Percentiles rank a stretch among this genome's conserved stretches.
Evolutionary conservation across 2,329 filamentous ascomycete species (phyloP).

Genomic region (Sarocladium brachiariae): DNA sequence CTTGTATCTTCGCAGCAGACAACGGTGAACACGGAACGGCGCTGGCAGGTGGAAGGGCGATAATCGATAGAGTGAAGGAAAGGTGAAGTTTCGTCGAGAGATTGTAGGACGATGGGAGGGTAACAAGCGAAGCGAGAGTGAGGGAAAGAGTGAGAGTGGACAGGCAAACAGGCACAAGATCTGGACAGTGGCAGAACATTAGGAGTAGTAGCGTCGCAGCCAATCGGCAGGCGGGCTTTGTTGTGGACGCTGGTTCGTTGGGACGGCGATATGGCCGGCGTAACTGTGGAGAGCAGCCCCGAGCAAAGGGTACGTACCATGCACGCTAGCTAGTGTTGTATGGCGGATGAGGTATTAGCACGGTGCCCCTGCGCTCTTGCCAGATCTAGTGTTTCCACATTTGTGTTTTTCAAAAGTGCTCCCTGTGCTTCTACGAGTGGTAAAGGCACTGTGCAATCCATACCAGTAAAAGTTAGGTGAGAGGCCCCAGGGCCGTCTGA

Average conservation of each 20-base stretch:
- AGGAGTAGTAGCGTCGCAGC: constrained; percentile 13
- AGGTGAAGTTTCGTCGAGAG: not conserved
- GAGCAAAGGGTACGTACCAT: constrained; percentile 10
- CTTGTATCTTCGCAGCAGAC: not conserved
- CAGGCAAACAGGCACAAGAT: not conserved
- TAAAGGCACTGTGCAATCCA: too few species aligned
- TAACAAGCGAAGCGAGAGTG: not conserved
- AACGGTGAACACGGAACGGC: not conserved
- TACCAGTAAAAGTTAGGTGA: too few species aligned
- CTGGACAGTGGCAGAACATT: constrained; percentile 11
- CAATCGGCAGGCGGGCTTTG: constrained; percentile 7
- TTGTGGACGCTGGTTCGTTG: constrained; percentile 26
- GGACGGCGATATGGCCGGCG: constrained; percentile 50
- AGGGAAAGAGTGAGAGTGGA: constrained; percentile 2
- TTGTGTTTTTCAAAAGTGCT: too few species aligned
- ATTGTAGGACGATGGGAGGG: not conserved
- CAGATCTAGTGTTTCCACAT: constrained; percentile 5
- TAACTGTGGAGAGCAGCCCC: constrained; percentile 44
- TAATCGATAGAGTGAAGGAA: not conserved
- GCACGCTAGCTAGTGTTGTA: constrained; percentile 2
- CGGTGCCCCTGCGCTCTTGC: not conserved
- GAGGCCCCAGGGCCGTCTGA: not conserved
- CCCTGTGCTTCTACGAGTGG: too few species aligned
- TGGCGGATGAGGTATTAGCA: not conserved
- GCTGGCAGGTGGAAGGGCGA: not conserved